Base-by-base conservation (phyloP, 805 yeast genomes). In the Candida anglica region DNA sequence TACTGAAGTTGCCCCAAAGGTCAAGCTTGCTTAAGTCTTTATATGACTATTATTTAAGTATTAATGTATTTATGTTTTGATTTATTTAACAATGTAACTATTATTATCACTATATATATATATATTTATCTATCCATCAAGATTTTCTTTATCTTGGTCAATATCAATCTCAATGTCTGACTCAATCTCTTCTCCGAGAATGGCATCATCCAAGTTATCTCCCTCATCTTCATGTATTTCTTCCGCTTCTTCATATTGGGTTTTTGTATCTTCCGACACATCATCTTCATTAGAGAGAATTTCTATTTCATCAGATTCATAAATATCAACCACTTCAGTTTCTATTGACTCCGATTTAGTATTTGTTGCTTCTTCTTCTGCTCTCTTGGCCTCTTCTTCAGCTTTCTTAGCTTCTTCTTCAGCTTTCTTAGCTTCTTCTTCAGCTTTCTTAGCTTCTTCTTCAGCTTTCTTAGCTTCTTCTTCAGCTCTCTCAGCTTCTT, bases 151-250 rank as follows among this genome's bases (percentile, higher is more conserved):
- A 6, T 16, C 28, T 15, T 22, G 19, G 11, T 23, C 28, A 23
- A 24, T 15, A 11, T 8, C 28, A 9, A 13, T 4, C 7, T 30
- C 33, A 16, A 30, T 18, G 6, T 28, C 15, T 15, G n/a, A n/a
- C n/a, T n/a, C 80, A n/a, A 27, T 22, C 15, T 33, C 38, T 5
- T 28, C 38, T 6, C 80, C 86, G 52, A 72, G 85, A 52, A 77
- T 83, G 32, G 77, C 69, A 3, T 85, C 82, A 33, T 80, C 73
- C 13, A 76, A 87, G 53, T 82, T 88, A 2, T 78, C 80, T 1
- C 86, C 69, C 51, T 80, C 86, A 36, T 60, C 70, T 6, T 70
- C 73, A 32, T 60, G 65, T 15, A 49, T 63, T 24, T 31, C 36
- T 18, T 34, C 46, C 16, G 19, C 22, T 39, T 53, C 43, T 17